A percentile compares a stretch with the other conserved stretches of the same genome.
These are phyloP conservation scores for Porcisia deanei DNA, from an alignment of 208 protist species.

Conservation along the genomic window DNA sequence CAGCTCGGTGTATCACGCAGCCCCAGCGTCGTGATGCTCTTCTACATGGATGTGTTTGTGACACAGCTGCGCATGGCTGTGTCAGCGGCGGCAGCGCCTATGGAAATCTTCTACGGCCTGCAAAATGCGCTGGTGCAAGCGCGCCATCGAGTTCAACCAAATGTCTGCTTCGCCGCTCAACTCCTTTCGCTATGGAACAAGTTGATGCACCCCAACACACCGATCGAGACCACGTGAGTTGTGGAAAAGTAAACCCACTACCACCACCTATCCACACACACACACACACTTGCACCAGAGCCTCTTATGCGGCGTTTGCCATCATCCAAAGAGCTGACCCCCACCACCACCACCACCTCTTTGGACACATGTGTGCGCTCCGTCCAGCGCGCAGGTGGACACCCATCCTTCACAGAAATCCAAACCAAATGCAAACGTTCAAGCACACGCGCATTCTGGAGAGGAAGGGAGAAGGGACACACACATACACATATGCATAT, in stretches of 20 bases:
- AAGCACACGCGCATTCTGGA: no score
- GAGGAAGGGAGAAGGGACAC: background rate
- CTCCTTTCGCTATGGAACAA: constrained; percentile 52
- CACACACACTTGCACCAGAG: background rate
- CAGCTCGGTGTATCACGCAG: constrained; percentile 78
- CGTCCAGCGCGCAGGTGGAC: no score
- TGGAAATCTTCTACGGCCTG: constrained; percentile 19
- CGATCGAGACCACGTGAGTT: background rate
- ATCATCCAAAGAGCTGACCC: background rate
- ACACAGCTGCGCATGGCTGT: constrained; percentile 7
- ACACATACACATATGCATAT: background rate
- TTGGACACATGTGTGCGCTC: no score
- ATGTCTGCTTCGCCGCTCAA: constrained; percentile 73
- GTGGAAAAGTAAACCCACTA: background rate
- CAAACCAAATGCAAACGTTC: no score
- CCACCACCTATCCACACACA: background rate
- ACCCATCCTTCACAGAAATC: no score
- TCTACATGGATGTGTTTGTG: constrained; percentile 31
- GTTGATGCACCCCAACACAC: background rate
- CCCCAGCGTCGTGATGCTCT: constrained; percentile 60
- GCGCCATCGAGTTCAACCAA: constrained; percentile 55
- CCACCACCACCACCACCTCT: no score
- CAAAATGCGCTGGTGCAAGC: constrained; percentile 43
- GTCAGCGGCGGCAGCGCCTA: background rate
- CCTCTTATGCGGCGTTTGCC: background rate